Conservation (phyloP, 78 protist species). For the Tieghemostelium lacteum region DNA sequence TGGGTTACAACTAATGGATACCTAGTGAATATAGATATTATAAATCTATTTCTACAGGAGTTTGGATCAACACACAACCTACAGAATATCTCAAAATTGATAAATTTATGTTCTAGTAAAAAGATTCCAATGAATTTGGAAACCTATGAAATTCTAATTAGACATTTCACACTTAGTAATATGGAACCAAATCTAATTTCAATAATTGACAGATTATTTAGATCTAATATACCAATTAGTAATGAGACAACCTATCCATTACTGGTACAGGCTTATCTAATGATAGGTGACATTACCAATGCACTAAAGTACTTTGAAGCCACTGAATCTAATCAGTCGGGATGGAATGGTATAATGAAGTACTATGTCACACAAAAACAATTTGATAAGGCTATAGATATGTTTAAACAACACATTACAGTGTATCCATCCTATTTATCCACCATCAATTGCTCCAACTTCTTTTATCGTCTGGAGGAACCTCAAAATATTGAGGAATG, state of each 20-base stretch:
- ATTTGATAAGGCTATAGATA: neutral
- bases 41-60: conserved; percentile 5
- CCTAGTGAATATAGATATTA: neutral
- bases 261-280: conserved; percentile 1
- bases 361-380: neutral
- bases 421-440: neutral
- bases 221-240: neutral
- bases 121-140: neutral
- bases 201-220: too few relatives aligned
- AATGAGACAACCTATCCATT: neutral
- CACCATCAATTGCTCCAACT: too few relatives aligned
- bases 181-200: neutral
- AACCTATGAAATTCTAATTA: conserved; percentile 5
- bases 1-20: conserved; percentile 9
- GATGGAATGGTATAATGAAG: neutral
- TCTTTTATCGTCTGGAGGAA: neutral
- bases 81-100: conserved; percentile 1
- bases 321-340: neutral
- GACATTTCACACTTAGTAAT: conserved; percentile 1
- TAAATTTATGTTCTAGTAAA: neutral
- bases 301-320: neutral
- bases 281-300: neutral
- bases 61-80: neutral
- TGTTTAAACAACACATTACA: neutral
- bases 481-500: neutral